Conservation (phyloP, 78 protist genomes). For the Thecamonas trahens region DNA sequence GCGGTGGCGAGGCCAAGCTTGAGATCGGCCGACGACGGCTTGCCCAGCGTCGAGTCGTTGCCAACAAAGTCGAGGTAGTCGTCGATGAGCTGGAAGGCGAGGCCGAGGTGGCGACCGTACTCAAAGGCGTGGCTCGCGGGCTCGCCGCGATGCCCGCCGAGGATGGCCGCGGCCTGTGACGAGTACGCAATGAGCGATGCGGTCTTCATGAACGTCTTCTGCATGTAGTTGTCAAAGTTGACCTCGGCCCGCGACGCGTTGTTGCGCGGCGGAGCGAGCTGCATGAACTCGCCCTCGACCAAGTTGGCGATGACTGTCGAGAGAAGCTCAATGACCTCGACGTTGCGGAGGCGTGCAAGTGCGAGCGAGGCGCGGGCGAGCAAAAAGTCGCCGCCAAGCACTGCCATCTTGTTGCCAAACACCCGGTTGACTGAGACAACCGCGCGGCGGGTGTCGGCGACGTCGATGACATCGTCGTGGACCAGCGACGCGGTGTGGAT, state of each 20-base stretch:
- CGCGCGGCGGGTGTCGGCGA: conserved; percentile 47
- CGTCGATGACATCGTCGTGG: conserved; percentile 86
- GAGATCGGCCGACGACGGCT: conserved; percentile 65
- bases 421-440: conserved; percentile 16
- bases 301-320: conserved; percentile 56
- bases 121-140: conserved; percentile 12
- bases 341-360: conserved; percentile 9
- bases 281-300: conserved; percentile 85
- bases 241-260: conserved; percentile 8
- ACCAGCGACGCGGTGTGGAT: conserved; percentile 85
- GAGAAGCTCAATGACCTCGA: conserved; percentile 23
- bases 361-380: conserved; percentile 42
- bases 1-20: conserved; percentile 76
- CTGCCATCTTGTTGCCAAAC: conserved; percentile 52
- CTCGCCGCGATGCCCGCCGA: background rate
- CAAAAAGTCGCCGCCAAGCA: conserved; percentile 72
- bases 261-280: conserved; percentile 44
- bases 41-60: conserved; percentile 48
- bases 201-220: conserved; percentile 83
- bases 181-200: conserved; percentile 63
- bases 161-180: conserved; percentile 39
- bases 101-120: conserved; percentile 79
- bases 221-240: conserved; percentile 53
- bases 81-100: conserved; percentile 85
- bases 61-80: conserved; percentile 77